Base-by-base conservation (phyloP, 345 rosid genomes). In the Aurinia saxatilis region DNA sequence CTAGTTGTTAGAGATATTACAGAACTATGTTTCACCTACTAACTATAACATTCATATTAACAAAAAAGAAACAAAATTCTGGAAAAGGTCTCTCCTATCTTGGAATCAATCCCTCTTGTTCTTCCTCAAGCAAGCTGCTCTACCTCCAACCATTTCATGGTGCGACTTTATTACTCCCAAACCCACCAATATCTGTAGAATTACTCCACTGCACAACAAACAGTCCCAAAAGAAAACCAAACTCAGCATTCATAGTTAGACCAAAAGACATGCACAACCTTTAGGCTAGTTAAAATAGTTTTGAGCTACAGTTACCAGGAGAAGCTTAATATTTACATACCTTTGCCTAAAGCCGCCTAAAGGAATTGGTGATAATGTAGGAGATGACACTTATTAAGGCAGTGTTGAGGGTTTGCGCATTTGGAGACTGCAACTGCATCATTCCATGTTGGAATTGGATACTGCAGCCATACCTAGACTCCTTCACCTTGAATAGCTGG, bases 141-240 rank as follows among this genome's bases (percentile, higher is more conserved):
- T 60, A 85, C 96, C 27, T 90, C 85, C 67, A 92, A 67, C 99
- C 99, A 87, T 71, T 81, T n/a, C 84, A 71, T 92, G 97, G 73
- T 84, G 83, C 1, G 97, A 74, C 66, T 72, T 69, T 50, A 92
- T 77, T 36, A 90, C 6, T 53, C 99, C 95, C 35, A 73, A 1
- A 6, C 80, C 77, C 27, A 71, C 96, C 21, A 90, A 77, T 73
- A 82, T 74, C 7, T 85, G 78, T 10, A 92, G 84, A 53, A 87
- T 75, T 36, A 89, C 58, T 12, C 95, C 97, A n/a, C 99, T 92
- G 85, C n/a, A n/a, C n/a, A n/a, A n/a, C n/a, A n/a, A n/a, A n/a
- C n/a, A n/a, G n/a, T n/a, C n/a, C n/a, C n/a, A n/a, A n/a, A n/a
- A n/a, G n/a, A n/a, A n/a, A n/a, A n/a, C n/a, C n/a, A n/a, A n/a